phyloP scores from a whole-genome alignment of 1,284 basidiomycete genomes.

The Lignosus rhinocerotis region DNA sequence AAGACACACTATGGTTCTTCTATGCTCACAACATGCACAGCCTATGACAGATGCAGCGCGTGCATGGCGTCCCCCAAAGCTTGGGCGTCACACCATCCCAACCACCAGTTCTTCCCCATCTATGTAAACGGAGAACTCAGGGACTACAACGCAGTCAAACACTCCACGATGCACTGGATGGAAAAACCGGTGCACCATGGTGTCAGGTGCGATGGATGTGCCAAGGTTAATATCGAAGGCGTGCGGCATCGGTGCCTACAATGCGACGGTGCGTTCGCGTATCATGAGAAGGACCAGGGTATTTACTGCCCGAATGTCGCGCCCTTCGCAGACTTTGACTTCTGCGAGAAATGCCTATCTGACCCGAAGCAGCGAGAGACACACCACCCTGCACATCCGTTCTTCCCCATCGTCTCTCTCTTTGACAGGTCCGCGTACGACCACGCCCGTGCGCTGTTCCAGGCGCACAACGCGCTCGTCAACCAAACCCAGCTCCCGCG shows the following conservation, averaged over 20 bases:
- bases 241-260: conserved; percentile 74
- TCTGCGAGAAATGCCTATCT: conserved; percentile 59
- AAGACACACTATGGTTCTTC: too few relatives aligned
- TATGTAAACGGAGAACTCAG: conserved; percentile 44
- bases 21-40: not conserved
- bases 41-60: conserved; percentile 65
- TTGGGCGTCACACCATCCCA: conserved; percentile 15
- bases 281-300: not conserved
- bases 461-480: not conserved
- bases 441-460: conserved; percentile 47
- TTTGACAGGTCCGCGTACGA: conserved; percentile 30
- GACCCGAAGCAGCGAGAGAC: conserved; percentile 7
- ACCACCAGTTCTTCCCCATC: conserved; percentile 68
- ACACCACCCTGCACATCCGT: conserved; percentile 46
- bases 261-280: conserved; percentile 48
- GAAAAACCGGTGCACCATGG: conserved; percentile 34
- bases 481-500: too few relatives aligned
- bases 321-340: conserved; percentile 49
- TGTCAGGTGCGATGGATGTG: conserved; percentile 59
- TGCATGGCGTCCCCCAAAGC: conserved; percentile 43
- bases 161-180: not conserved
- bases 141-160: conserved; percentile 9
- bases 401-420: conserved; percentile 62
- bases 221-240: conserved; percentile 48
- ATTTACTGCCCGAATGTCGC: not conserved